Evolutionary conservation across 2,329 filamentous ascomycete species (phyloP), one percentile per base, ranked within the genome.

Genomic region (Penicillium sp.): DNA sequence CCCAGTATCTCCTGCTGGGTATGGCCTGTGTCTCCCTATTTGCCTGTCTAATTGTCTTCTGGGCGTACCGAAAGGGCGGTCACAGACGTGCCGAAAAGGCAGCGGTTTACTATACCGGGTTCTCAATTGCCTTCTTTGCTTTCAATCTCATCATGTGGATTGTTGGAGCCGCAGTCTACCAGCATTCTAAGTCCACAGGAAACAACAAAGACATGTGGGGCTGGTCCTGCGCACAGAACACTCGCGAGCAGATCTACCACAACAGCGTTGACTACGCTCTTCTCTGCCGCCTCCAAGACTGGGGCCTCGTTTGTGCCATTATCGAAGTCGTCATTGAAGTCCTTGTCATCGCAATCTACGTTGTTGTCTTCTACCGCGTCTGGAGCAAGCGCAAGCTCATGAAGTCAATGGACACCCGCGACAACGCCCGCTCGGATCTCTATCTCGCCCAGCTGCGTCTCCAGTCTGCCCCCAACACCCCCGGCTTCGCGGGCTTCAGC

Each of bases 321-420:
- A 97, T 99, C 73, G 94, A 99, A 76, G 83, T 99, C 63, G 90
- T 97, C 58, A 83, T 99, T 66, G 94, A 97, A 71, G 84, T 90
- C 63, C 88, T 97, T 70, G 91, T 90, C 70, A 96, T 99, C 73
- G 81, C 86, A 50, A 90, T 99, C 68, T 99, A 99, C 82, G 91
- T 85, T 69, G 84, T 97, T 70, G 87, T 97, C 73, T 97, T 97
- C 81, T 97, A 96, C 83, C 90, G 94, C 66, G 95, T 96, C 83
- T 96, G 92, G 85, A 92, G 90, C 63, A 99, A 97, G 84, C 89
- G 91, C 73, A 89, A 90, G 72, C 90, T 99, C 59, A 87, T 89
- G 77, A 97, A 97, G 83, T 92, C 92, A 60, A 99, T 99, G 94
- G 90, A 96, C 72, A 81, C 90, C 71, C 91, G 94, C 67, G 94